A percentile compares a stretch with the other conserved stretches of the same genome.
These are phyloP conservation scores for Cornus kousa DNA, from an alignment of 148 eudicot genomes.

Conservation along the genomic window DNA sequence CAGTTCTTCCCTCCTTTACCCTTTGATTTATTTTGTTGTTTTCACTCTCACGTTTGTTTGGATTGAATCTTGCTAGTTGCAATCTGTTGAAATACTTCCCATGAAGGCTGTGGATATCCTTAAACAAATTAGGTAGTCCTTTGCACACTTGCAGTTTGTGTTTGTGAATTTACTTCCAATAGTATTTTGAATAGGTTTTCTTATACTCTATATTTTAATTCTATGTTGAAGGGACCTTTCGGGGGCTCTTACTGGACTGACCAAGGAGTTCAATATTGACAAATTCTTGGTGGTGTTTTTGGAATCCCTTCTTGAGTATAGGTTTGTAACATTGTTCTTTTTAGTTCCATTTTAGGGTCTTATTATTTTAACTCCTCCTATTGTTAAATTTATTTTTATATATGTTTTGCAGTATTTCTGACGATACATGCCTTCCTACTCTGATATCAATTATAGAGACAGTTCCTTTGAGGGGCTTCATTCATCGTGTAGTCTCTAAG, in stretches of 20 bases:
- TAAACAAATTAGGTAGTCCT: slow-evolving; percentile 47
- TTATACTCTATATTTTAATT: neutral
- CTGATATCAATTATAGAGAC: slow-evolving; percentile 54
- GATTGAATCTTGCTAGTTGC: slow-evolving; percentile 39
- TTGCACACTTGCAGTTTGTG: neutral
- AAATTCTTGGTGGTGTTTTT: slow-evolving; percentile 59
- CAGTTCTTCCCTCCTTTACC: neutral
- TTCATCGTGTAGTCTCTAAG: slow-evolving; percentile 46
- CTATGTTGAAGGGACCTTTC: slow-evolving; percentile 49
- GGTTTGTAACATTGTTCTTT: slow-evolving; percentile 27
- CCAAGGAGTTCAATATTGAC: slow-evolving; percentile 73
- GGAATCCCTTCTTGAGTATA: slow-evolving; percentile 65
- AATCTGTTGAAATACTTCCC: slow-evolving; percentile 65
- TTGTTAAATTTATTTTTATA: neutral
- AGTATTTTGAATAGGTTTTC: slow-evolving; percentile 1
- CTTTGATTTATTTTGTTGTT: neutral
- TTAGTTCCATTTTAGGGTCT: neutral
- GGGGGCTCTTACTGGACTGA: slow-evolving; percentile 54
- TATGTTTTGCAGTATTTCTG: slow-evolving; percentile 47
- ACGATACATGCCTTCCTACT: slow-evolving; percentile 41
- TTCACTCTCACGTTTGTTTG: slow-evolving; percentile 11
- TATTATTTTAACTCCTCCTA: slow-evolving; percentile 7
- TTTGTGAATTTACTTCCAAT: neutral
- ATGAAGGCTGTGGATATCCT: slow-evolving; percentile 70
- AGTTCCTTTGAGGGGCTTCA: slow-evolving; percentile 41